These are phyloP conservation scores for Zygoascus biomembranicola DNA, from an alignment of 805 yeast genomes.

Conservation along the genomic window DNA sequence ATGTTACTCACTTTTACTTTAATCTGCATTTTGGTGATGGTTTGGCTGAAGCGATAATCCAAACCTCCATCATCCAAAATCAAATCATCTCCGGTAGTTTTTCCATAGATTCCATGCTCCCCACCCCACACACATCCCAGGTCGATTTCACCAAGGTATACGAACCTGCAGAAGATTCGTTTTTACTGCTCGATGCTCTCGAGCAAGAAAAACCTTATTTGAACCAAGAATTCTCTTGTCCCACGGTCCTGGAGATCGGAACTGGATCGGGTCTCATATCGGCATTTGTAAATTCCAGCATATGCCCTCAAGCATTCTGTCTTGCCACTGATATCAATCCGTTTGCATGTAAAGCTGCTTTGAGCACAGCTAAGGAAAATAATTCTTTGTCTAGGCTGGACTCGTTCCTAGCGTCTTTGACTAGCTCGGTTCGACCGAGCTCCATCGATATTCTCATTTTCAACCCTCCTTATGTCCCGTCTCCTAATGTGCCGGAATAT, in stretches of 20 bases:
- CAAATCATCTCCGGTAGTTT: background rate
- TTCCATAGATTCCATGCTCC: slow-evolving; percentile 45
- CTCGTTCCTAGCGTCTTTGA: slow-evolving; percentile 49
- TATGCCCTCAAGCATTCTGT: slow-evolving; percentile 37
- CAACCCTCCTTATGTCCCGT: slow-evolving; percentile 97
- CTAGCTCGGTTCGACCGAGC: slow-evolving; percentile 38
- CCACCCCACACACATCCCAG: slow-evolving; percentile 58
- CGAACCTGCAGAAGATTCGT: slow-evolving; percentile 94
- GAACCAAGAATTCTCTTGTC: background rate
- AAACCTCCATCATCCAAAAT: no score
- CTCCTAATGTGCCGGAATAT: slow-evolving; percentile 47
- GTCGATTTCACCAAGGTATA: slow-evolving; percentile 69
- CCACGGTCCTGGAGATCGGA: slow-evolving; percentile 71
- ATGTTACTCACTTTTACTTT: slow-evolving; percentile 50
- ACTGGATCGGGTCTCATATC: slow-evolving; percentile 88
- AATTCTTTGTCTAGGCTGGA: slow-evolving; percentile 32
- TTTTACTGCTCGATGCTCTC: slow-evolving; percentile 68
- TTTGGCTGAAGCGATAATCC: no score
- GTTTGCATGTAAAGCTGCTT: slow-evolving; percentile 54
- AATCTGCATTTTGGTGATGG: slow-evolving; percentile 42
- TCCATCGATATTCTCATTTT: slow-evolving; percentile 68
- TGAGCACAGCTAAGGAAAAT: slow-evolving; percentile 35
- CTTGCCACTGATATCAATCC: slow-evolving; percentile 77
- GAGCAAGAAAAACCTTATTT: slow-evolving; percentile 48
- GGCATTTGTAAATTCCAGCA: slow-evolving; percentile 57